Conservation (phyloP, 1,284 basidiomycete species). For the Wolfiporia cocos region DNA sequence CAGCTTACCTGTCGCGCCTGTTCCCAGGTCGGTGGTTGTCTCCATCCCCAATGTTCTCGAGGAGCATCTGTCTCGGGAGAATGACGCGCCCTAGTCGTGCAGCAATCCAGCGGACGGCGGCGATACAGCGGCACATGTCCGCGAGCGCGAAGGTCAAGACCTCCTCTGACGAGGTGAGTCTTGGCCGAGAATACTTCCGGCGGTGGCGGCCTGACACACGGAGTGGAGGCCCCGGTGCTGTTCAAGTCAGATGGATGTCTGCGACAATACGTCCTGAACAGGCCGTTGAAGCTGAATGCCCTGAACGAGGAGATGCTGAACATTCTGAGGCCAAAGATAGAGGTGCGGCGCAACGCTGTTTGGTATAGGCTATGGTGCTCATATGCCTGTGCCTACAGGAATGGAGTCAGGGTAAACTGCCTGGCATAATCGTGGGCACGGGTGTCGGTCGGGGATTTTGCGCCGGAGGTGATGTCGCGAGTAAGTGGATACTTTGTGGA, state of each 20-base stretch:
- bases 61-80: constrained; percentile 26
- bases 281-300: constrained; percentile 83
- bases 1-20: too few relatives aligned
- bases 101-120: constrained; percentile 42
- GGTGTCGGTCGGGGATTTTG: constrained; percentile 86
- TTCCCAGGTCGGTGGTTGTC: constrained; percentile 4
- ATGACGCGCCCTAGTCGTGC: constrained; percentile 39
- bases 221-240: constrained; percentile 49
- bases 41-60: constrained; percentile 10
- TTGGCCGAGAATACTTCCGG: constrained; percentile 7
- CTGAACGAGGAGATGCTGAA: constrained; percentile 83
- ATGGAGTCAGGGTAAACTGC: constrained; percentile 74
- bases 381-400: constrained; percentile 42
- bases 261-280: constrained; percentile 76
- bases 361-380: neutral
- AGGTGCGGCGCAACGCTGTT: constrained; percentile 39
- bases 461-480: constrained; percentile 89
- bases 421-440: constrained; percentile 72
- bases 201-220: constrained; percentile 1
- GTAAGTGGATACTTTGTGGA: constrained; percentile 37
- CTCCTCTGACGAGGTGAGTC: constrained; percentile 4
- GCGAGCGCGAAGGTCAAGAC: constrained; percentile 5
- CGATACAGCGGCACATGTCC: constrained; percentile 54
- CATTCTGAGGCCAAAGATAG: constrained; percentile 64
- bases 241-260: constrained; percentile 64